Evolutionary conservation across 352 stramenopile species (phyloP).

Genomic region (Globisporangium megalacanthum): DNA sequence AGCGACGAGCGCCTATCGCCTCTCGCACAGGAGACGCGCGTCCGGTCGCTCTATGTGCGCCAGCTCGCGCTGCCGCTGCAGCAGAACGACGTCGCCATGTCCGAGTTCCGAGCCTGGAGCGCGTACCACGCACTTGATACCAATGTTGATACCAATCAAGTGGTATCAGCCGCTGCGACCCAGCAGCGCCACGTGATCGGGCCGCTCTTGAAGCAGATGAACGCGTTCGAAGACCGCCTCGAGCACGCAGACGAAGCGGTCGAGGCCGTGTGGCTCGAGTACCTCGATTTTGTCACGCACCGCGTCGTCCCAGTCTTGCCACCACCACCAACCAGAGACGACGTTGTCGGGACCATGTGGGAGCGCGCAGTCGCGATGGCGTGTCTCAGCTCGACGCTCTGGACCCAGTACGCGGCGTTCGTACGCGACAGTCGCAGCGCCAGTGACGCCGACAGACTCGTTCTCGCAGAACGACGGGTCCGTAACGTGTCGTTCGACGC

Average conservation of each 20-base stretch:
- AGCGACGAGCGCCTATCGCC: conserved; percentile 1
- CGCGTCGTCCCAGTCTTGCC: conserved; percentile 34
- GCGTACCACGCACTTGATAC: conserved; percentile 45
- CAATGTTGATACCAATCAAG: conserved; percentile 9
- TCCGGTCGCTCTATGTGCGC: conserved; percentile 35
- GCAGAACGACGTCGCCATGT: conserved; percentile 71
- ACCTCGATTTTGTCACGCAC: conserved; percentile 60
- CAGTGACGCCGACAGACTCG: conserved; percentile 10
- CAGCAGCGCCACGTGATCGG: conserved; percentile 37
- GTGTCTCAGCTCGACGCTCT: conserved; percentile 54
- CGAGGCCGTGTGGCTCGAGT: conserved; percentile 42
- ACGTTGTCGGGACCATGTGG: conserved; percentile 40
- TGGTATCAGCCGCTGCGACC: conserved; percentile 24
- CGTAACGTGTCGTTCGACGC: conserved; percentile 72
- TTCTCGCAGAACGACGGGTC: conserved; percentile 31
- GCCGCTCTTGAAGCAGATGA: conserved; percentile 58
- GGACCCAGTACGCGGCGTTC: conserved; percentile 49
- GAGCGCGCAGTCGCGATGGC: conserved; percentile 48
- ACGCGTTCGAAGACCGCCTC: conserved; percentile 38
- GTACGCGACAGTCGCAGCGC: not conserved
- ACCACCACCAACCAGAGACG: conserved; percentile 1
- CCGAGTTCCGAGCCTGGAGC: conserved; percentile 69
- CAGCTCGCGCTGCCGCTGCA: conserved; percentile 61
- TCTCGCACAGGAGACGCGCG: conserved; percentile 28
- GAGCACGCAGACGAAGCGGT: conserved; percentile 12